Evolutionary conservation across 257 asterid species (phyloP).

Genomic region (Gardenia jasminoides): DNA sequence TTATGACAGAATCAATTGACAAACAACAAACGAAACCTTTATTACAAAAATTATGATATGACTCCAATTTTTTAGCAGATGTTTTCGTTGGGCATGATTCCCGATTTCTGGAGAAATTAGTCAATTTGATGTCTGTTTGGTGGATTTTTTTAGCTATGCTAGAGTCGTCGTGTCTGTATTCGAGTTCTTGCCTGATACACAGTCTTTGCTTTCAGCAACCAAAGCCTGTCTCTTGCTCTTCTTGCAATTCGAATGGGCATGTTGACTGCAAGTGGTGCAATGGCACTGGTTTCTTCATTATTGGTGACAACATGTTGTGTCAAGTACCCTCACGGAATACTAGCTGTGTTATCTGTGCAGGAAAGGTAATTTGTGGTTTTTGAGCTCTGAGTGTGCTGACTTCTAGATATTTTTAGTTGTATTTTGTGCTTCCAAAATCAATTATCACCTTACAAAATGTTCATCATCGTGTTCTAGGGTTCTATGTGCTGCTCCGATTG

Average conservation of each 20-base stretch:
- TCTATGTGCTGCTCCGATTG: constrained; percentile 70
- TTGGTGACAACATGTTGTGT: constrained; percentile 93
- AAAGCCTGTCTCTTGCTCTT: constrained; percentile 68
- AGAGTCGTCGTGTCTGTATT: not conserved
- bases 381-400: not conserved
- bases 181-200: constrained; percentile 18
- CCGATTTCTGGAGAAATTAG: too few relatives aligned
- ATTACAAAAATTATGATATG: too few relatives aligned
- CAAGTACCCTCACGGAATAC: constrained; percentile 91
- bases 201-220: constrained; percentile 65
- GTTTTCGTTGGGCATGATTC: too few relatives aligned
- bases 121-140: not conserved
- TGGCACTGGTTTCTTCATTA: constrained; percentile 93
- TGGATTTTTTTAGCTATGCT: not conserved
- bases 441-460: not conserved
- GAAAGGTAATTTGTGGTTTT: constrained; percentile 51
- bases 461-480: constrained; percentile 46
- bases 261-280: constrained; percentile 93
- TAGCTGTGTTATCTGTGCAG: constrained; percentile 72
- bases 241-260: constrained; percentile 72
- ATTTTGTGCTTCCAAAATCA: not conserved
- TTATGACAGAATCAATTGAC: too few relatives aligned
- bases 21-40: too few relatives aligned
- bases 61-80: too few relatives aligned
- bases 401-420: not conserved